These are phyloP conservation scores for Amanita jacksonii DNA, from an alignment of 768 basidiomycete species.

Conservation along the genomic window DNA sequence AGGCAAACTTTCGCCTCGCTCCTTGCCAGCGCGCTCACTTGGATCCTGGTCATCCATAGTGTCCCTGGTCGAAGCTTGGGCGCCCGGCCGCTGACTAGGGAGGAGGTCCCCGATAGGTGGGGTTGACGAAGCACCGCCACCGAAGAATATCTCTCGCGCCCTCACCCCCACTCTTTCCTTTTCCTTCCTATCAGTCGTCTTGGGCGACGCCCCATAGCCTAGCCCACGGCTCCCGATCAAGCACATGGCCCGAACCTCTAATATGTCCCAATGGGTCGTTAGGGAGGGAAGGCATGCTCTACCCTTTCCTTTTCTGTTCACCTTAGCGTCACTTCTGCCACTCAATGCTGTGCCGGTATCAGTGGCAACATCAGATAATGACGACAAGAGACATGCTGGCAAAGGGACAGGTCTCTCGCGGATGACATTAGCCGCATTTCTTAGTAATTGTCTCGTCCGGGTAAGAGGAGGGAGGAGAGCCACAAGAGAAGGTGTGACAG, in stretches of 20 bases:
- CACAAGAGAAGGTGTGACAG: slow-evolving; percentile 24
- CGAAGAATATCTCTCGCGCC: slow-evolving; percentile 7
- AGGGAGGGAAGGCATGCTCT: not conserved
- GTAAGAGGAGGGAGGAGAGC: slow-evolving; percentile 23
- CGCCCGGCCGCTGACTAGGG: not conserved
- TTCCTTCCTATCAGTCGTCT: slow-evolving; percentile 13
- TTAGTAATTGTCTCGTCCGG: slow-evolving; percentile 19
- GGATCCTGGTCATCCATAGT: not conserved
- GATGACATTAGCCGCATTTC: slow-evolving; percentile 17
- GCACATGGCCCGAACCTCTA: slow-evolving; percentile 2
- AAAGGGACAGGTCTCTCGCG: slow-evolving; percentile 18
- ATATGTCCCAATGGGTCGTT: slow-evolving; percentile 1
- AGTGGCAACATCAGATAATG: not conserved
- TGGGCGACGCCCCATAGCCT: not conserved
- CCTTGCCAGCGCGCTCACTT: not conserved
- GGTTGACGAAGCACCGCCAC: not conserved
- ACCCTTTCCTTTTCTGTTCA: slow-evolving; percentile 1
- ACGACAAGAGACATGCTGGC: slow-evolving; percentile 6
- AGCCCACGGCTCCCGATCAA: slow-evolving; percentile 5
- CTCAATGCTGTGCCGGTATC: not conserved
- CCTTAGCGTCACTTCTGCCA: not conserved
- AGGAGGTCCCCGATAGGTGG: not conserved
- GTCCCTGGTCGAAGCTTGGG: not conserved
- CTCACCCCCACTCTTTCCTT: slow-evolving; percentile 13
- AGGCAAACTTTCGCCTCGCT: slow-evolving; percentile 18